These are phyloP conservation scores for Rhodamnia rubescens DNA, from an alignment of 345 rosid genomes.

Conservation along the genomic window DNA sequence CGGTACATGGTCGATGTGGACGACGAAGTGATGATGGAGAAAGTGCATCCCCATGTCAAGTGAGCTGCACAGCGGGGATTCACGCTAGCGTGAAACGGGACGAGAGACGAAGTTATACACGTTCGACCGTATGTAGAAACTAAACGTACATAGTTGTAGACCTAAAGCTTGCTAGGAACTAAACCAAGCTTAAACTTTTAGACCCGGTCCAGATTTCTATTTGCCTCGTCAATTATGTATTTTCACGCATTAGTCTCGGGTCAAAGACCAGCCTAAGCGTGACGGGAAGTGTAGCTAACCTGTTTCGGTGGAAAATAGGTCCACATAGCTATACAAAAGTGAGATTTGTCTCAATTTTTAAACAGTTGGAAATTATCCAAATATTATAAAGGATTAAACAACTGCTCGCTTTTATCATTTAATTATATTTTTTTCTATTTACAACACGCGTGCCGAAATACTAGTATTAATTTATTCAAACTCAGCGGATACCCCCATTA, in stretches of 20 bases:
- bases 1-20: constrained; percentile 11
- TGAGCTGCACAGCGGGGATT: neutral
- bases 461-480: too few relatives aligned
- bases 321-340: too few relatives aligned
- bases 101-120: neutral
- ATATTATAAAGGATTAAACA: too few relatives aligned
- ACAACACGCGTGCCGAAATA: neutral
- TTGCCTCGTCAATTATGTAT: neutral
- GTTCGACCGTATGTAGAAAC: neutral
- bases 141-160: neutral
- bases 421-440: neutral
- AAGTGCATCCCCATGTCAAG: neutral
- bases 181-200: neutral
- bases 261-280: neutral
- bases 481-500: too few relatives aligned
- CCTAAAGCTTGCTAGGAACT: neutral
- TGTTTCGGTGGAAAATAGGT: too few relatives aligned
- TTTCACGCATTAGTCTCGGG: neutral
- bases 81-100: neutral
- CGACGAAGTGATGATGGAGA: neutral
- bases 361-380: neutral
- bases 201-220: neutral
- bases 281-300: neutral
- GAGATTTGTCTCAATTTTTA: too few relatives aligned
- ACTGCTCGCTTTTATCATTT: too few relatives aligned